phyloP scores from a whole-genome alignment of 345 rosid species.

The Salix brachista region DNA sequence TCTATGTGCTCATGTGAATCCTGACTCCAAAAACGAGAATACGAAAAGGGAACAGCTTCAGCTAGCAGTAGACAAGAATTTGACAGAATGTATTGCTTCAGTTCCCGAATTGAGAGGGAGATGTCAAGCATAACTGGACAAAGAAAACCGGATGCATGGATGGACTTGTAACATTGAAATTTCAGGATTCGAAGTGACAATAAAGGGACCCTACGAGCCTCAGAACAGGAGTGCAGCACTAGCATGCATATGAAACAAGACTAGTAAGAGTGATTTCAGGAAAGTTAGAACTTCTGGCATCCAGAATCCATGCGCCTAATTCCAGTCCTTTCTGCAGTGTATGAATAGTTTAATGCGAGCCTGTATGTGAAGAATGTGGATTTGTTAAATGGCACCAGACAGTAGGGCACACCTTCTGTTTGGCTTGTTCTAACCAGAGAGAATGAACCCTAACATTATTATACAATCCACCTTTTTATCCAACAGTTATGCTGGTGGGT shows the following conservation, averaged over 20 bases:
- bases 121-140: constrained; percentile 42
- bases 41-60: constrained; percentile 9
- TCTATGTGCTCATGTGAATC: constrained; percentile 26
- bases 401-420: neutral
- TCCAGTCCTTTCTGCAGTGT: no score
- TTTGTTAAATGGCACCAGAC: neutral
- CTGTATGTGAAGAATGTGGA: constrained; percentile 6
- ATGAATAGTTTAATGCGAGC: neutral
- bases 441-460: neutral
- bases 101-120: constrained; percentile 29
- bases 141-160: constrained; percentile 18
- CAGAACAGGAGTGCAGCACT: neutral
- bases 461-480: constrained; percentile 1
- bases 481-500: constrained; percentile 10
- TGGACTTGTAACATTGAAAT: constrained; percentile 22
- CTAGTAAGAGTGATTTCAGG: constrained; percentile 18
- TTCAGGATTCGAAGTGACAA: constrained; percentile 16
- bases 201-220: neutral
- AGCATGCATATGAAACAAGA: constrained; percentile 3
- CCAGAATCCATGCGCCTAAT: no score
- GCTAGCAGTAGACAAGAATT: constrained; percentile 11
- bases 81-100: constrained; percentile 19
- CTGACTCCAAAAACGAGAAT: constrained; percentile 27
- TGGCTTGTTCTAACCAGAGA: constrained; percentile 23
- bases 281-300: neutral